These are phyloP conservation scores for Senecio squalidus DNA, from an alignment of 140 eudicot genomes.

Conservation along the genomic window DNA sequence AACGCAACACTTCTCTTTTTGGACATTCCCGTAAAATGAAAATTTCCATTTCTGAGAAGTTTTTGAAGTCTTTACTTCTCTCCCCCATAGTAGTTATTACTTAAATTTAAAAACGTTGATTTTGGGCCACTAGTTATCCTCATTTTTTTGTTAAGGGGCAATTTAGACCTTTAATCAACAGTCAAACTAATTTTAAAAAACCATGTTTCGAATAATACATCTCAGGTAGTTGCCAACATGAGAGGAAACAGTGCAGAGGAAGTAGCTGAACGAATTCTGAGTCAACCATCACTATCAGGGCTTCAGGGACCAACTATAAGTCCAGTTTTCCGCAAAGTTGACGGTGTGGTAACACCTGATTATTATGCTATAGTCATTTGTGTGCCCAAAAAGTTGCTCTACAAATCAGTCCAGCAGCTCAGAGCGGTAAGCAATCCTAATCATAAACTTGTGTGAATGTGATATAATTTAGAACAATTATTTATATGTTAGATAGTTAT, in stretches of 20 bases:
- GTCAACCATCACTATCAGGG: slow-evolving; percentile 75
- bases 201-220: slow-evolving; percentile 5
- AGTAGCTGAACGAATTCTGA: slow-evolving; percentile 75
- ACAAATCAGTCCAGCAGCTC: slow-evolving; percentile 84
- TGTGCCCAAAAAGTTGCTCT: slow-evolving; percentile 77
- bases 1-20: neutral
- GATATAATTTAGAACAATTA: neutral
- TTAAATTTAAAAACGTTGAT: neutral
- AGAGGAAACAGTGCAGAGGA: slow-evolving; percentile 88
- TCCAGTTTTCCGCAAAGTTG: slow-evolving; percentile 72
- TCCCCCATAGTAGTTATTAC: neutral
- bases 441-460: neutral
- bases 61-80: neutral
- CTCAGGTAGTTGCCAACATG: slow-evolving; percentile 90
- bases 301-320: slow-evolving; percentile 97
- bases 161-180: neutral
- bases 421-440: slow-evolving; percentile 52
- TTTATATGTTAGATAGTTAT: neutral
- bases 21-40: neutral
- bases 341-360: slow-evolving; percentile 48
- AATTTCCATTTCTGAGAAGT: neutral
- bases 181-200: neutral
- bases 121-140: neutral
- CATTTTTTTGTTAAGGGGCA: neutral
- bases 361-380: slow-evolving; percentile 89